phyloP scores from a whole-genome alignment of 306 rosid species.

The Dalbergia oliveri region DNA sequence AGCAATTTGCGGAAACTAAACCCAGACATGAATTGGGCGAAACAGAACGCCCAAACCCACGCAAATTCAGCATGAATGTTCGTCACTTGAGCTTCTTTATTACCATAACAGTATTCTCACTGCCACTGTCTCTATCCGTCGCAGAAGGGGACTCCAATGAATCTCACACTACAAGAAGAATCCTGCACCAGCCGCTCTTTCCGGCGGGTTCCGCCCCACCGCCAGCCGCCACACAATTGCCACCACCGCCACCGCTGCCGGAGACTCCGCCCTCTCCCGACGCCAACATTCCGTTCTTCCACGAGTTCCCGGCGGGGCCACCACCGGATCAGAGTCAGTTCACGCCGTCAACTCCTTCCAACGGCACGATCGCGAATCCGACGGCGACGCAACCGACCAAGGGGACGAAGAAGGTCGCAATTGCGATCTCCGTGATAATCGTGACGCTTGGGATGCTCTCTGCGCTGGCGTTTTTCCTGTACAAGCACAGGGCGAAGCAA shows the following conservation, averaged over 20 bases:
- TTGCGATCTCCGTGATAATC: slow-evolving; percentile 87
- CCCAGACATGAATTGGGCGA: slow-evolving; percentile 63
- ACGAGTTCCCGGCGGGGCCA: slow-evolving; percentile 66
- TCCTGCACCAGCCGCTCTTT: slow-evolving; percentile 86
- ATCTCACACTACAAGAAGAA: slow-evolving; percentile 55
- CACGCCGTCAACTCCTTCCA: slow-evolving; percentile 47
- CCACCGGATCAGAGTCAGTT: slow-evolving; percentile 67
- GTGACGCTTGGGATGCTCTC: slow-evolving; percentile 96
- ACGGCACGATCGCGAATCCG: slow-evolving; percentile 66
- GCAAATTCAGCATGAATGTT: slow-evolving; percentile 63
- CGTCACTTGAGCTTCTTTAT: slow-evolving; percentile 51
- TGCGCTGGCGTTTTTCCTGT: slow-evolving; percentile 84
- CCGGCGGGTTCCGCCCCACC: slow-evolving; percentile 76
- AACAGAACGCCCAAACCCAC: slow-evolving; percentile 50
- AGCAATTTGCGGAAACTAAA: slow-evolving; percentile 45
- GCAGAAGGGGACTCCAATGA: slow-evolving; percentile 36
- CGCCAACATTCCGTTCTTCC: slow-evolving; percentile 73
- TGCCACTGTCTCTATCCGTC: slow-evolving; percentile 33
- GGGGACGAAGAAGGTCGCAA: slow-evolving; percentile 78
- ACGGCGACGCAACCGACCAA: slow-evolving; percentile 74
- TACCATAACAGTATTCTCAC: slow-evolving; percentile 31
- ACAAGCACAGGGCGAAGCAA: slow-evolving; percentile 79
- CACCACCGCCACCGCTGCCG: slow-evolving; percentile 56
- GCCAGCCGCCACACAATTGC: slow-evolving; percentile 44
- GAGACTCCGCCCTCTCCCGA: slow-evolving; percentile 47